Conservation (phyloP, 192 early-diverging fungal species). For the Podila epicladia region DNA sequence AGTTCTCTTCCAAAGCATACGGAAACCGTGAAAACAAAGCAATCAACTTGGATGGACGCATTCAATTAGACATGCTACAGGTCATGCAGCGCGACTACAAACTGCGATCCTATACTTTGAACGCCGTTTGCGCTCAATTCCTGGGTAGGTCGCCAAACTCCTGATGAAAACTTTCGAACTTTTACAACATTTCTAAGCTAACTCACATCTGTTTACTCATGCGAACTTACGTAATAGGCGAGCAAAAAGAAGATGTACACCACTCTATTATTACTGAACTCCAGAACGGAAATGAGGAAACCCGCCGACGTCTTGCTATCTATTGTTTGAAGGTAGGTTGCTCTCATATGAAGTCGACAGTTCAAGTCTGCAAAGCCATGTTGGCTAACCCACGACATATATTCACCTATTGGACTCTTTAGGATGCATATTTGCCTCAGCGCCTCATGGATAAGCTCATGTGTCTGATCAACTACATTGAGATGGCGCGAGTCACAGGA, state of each 20-base stretch:
- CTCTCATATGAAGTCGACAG: too few species aligned
- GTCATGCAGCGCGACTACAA: constrained; percentile 97
- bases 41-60: constrained; percentile 90
- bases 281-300: constrained; percentile 96
- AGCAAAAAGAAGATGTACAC: constrained; percentile 99
- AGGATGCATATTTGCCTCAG: constrained; percentile 94
- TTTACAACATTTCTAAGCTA: too few species aligned
- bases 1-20: constrained; percentile 93
- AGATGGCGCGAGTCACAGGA: constrained; percentile 99
- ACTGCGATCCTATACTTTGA: constrained; percentile 93
- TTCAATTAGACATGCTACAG: constrained; percentile 93
- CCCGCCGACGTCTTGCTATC: constrained; percentile 91
- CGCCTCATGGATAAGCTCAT: constrained; percentile 97
- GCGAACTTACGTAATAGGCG: constrained; percentile 56
- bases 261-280: constrained; percentile 98
- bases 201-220: too few species aligned
- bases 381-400: too few species aligned
- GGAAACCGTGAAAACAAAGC: constrained; percentile 92
- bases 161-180: too few species aligned
- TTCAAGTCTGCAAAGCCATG: too few species aligned
- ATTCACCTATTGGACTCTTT: not conserved
- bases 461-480: constrained; percentile 95
- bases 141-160: constrained; percentile 62
- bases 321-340: constrained; percentile 88
- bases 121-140: constrained; percentile 96